These are phyloP conservation scores for Neonectria faginata DNA, from an alignment of 2,329 filamentous ascomycete species.

Conservation along the genomic window DNA sequence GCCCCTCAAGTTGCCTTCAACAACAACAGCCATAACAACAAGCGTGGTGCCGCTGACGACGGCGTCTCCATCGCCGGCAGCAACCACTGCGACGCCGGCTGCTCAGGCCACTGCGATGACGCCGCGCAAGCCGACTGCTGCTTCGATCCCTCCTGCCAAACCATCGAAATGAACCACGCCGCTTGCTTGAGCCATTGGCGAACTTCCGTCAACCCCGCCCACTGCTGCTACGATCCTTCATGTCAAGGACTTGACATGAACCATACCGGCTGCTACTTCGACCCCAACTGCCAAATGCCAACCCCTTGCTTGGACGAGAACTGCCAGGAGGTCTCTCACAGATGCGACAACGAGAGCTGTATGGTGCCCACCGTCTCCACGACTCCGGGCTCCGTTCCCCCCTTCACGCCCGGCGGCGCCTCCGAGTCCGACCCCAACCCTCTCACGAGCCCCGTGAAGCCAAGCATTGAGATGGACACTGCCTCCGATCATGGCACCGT, in stretches of 20 bases:
- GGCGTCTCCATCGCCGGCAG: slow-evolving; percentile 50
- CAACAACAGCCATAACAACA: neutral
- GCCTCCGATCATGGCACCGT: neutral
- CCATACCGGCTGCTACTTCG: slow-evolving; percentile 44
- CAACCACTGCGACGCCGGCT: slow-evolving; percentile 50
- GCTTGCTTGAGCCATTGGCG: slow-evolving; percentile 28
- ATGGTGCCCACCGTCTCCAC: slow-evolving; percentile 43
- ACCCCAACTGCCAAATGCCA: slow-evolving; percentile 48
- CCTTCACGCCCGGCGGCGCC: slow-evolving; percentile 42
- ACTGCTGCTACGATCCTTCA: slow-evolving; percentile 52
- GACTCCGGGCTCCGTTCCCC: slow-evolving; percentile 45
- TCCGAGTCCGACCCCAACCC: slow-evolving; percentile 42
- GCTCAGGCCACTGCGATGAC: slow-evolving; percentile 49
- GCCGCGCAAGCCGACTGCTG: slow-evolving; percentile 48
- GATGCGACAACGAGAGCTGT: slow-evolving; percentile 53
- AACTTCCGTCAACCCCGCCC: slow-evolving; percentile 43
- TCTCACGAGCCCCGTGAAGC: slow-evolving; percentile 34
- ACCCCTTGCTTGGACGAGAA: slow-evolving; percentile 54
- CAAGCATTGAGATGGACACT: slow-evolving; percentile 14
- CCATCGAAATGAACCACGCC: slow-evolving; percentile 36
- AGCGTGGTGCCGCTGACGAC: slow-evolving; percentile 41
- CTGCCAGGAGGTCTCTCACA: slow-evolving; percentile 46
- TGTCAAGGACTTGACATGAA: slow-evolving; percentile 46
- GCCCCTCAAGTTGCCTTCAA: slow-evolving; percentile 1
- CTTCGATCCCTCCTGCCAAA: slow-evolving; percentile 50